A percentile compares a stretch with the other conserved stretches of the same genome.
phyloP scores from a whole-genome alignment of 2,329 filamentous ascomycete species.

The Aspergillus melleus region DNA sequence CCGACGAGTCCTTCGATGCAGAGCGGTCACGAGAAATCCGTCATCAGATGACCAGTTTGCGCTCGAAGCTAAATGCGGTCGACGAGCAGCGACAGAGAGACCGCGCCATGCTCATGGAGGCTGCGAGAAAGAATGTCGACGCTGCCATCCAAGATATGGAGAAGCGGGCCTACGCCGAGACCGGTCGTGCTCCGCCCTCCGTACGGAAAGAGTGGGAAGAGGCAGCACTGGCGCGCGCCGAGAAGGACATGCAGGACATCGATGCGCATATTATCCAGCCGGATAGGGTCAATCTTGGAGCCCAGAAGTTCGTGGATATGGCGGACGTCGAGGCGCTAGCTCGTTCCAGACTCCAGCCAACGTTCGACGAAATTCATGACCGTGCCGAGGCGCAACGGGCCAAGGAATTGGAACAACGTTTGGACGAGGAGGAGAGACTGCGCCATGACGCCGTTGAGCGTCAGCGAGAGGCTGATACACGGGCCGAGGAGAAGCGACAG shows the following conservation, averaged over 20 bases:
- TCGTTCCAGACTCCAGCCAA: constrained; percentile 72
- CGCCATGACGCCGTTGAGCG: constrained; percentile 53
- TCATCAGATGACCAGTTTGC: constrained; percentile 76
- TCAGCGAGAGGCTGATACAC: constrained; percentile 39
- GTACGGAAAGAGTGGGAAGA: constrained; percentile 76
- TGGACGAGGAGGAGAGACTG: constrained; percentile 66
- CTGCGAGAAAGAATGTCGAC: constrained; percentile 83
- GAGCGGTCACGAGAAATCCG: constrained; percentile 71
- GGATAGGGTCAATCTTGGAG: constrained; percentile 67
- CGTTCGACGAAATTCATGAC: constrained; percentile 80
- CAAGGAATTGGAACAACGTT: constrained; percentile 60
- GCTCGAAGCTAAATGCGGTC: constrained; percentile 57
- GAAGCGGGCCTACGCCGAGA: constrained; percentile 73
- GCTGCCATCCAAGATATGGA: constrained; percentile 78
- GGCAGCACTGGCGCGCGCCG: constrained; percentile 68
- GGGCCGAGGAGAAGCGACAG: constrained; percentile 28
- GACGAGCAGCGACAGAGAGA: constrained; percentile 61
- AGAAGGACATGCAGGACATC: constrained; percentile 64
- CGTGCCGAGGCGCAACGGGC: constrained; percentile 72
- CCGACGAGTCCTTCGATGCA: constrained; percentile 60
- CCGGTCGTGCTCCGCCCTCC: constrained; percentile 69
- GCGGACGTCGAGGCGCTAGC: constrained; percentile 79
- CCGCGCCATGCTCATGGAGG: constrained; percentile 71
- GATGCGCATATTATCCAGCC: constrained; percentile 60
- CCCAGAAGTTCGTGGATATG: constrained; percentile 76